Percentiles rank a stretch among this genome's conserved stretches.
These are phyloP conservation scores for Leucocoprinus birnbaumii DNA, from an alignment of 768 basidiomycete genomes.

Conservation along the genomic window DNA sequence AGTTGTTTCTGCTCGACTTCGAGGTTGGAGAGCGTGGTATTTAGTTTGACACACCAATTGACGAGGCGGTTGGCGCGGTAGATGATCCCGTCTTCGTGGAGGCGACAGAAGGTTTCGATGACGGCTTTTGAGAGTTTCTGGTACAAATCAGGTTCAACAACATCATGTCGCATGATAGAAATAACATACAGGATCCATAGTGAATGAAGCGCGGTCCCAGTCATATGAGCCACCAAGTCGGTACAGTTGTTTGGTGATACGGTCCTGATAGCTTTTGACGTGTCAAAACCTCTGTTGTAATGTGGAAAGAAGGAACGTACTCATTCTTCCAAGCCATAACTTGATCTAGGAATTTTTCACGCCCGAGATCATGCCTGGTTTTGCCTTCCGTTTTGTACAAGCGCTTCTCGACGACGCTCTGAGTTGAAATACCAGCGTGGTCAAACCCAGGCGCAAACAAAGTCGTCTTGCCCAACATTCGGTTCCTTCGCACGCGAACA, in stretches of 20 bases:
- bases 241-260: slow-evolving; percentile 86
- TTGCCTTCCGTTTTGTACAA: slow-evolving; percentile 79
- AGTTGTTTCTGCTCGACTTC: slow-evolving; percentile 96
- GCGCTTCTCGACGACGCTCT: slow-evolving; percentile 95
- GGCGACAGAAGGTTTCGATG: slow-evolving; percentile 82
- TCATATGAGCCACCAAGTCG: slow-evolving; percentile 92
- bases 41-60: slow-evolving; percentile 96
- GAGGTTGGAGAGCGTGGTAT: slow-evolving; percentile 96
- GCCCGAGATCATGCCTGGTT: slow-evolving; percentile 91
- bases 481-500: slow-evolving; percentile 61
- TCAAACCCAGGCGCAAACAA: slow-evolving; percentile 95
- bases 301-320: slow-evolving; percentile 40
- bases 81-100: slow-evolving; percentile 89
- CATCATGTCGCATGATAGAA: not conserved
- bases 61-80: slow-evolving; percentile 97
- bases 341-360: slow-evolving; percentile 85
- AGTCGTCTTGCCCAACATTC: slow-evolving; percentile 91
- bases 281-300: not conserved
- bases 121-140: slow-evolving; percentile 84
- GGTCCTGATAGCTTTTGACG: slow-evolving; percentile 74
- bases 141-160: not conserved
- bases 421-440: slow-evolving; percentile 97
- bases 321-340: slow-evolving; percentile 98
- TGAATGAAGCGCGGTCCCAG: slow-evolving; percentile 93
- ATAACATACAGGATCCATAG: slow-evolving; percentile 78